Evolutionary conservation across 2,329 filamentous ascomycete species (phyloP).

Genomic region (Aspergillus sp.): DNA sequence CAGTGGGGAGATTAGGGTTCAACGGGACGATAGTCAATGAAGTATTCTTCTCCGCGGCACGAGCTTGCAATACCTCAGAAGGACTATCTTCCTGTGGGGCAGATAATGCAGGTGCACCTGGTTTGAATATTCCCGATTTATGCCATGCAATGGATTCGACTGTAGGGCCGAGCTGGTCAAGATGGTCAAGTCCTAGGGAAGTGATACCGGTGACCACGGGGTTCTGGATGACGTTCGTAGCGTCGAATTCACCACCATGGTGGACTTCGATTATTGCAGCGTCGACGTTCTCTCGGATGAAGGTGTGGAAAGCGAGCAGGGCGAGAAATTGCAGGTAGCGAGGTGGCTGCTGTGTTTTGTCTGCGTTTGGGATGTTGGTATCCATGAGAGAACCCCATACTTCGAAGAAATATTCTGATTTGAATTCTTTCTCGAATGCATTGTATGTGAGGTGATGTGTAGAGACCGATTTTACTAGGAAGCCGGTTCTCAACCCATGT

Average conservation of each 20-base stretch:
- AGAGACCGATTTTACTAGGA: conserved; percentile 28
- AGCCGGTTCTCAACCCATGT: conserved; percentile 32
- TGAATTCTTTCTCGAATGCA: conserved; percentile 41
- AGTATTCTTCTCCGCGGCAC: conserved; percentile 58
- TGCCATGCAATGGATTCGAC: conserved; percentile 72
- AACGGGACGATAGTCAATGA: conserved; percentile 47
- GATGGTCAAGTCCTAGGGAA: conserved; percentile 70
- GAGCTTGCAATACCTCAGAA: conserved; percentile 49
- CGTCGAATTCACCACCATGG: conserved; percentile 68
- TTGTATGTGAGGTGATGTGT: conserved; percentile 33
- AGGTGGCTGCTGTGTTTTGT: conserved; percentile 31
- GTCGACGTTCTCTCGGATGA: conserved; percentile 64
- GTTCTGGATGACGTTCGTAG: conserved; percentile 65
- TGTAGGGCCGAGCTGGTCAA: conserved; percentile 63
- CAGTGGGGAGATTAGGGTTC: conserved; percentile 15
- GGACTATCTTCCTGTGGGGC: conserved; percentile 54
- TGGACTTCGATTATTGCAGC: conserved; percentile 67
- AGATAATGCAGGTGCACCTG: conserved; percentile 60
- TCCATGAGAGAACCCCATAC: conserved; percentile 40
- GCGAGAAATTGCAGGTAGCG: conserved; percentile 60
- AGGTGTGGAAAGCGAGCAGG: conserved; percentile 66
- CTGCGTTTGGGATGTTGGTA: not conserved
- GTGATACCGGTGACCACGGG: conserved; percentile 64
- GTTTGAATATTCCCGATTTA: conserved; percentile 71
- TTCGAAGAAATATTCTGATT: conserved; percentile 37